These are phyloP conservation scores for Blastobotrys malaysiensis DNA, from an alignment of 1,139 yeast species.

Conservation along the genomic window DNA sequence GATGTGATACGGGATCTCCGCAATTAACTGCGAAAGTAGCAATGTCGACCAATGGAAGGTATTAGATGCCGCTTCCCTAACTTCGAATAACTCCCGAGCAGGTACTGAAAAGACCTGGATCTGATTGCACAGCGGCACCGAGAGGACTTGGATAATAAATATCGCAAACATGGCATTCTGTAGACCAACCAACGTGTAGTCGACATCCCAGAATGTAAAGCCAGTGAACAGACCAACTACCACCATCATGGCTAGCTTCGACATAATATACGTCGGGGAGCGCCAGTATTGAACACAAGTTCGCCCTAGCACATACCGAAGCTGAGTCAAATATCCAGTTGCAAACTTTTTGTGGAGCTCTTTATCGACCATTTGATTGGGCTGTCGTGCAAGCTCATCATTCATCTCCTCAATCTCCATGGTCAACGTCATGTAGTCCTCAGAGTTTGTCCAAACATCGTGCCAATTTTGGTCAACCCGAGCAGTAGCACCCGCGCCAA, in stretches of 20 bases:
- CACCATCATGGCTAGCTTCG: slow-evolving; percentile 23
- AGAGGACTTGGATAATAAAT: slow-evolving; percentile 46
- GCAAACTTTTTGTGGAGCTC: slow-evolving; percentile 24
- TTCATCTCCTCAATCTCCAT: slow-evolving; percentile 23
- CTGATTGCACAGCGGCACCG: slow-evolving; percentile 53
- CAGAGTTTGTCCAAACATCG: slow-evolving; percentile 56
- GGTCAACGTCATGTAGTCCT: slow-evolving; percentile 36
- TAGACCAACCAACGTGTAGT: slow-evolving; percentile 45
- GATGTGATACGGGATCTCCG: slow-evolving; percentile 54
- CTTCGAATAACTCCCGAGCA: slow-evolving; percentile 54
- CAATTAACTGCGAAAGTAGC: slow-evolving; percentile 46
- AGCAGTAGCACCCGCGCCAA: slow-evolving; percentile 72
- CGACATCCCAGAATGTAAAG: slow-evolving; percentile 49
- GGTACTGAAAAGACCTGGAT: slow-evolving; percentile 52
- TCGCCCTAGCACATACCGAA: slow-evolving; percentile 34
- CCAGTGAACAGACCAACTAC: slow-evolving; percentile 49
- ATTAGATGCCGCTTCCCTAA: slow-evolving; percentile 58
- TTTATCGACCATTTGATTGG: slow-evolving; percentile 18
- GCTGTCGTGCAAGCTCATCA: slow-evolving; percentile 24
- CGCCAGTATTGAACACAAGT: slow-evolving; percentile 38
- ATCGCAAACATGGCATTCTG: slow-evolving; percentile 49
- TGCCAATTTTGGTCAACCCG: slow-evolving; percentile 55
- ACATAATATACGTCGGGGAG: slow-evolving; percentile 36
- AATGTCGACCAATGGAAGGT: slow-evolving; percentile 62
- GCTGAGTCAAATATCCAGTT: slow-evolving; percentile 32